These are phyloP conservation scores for Mallotus japonicus DNA, from an alignment of 441 rosid species.

Conservation along the genomic window DNA sequence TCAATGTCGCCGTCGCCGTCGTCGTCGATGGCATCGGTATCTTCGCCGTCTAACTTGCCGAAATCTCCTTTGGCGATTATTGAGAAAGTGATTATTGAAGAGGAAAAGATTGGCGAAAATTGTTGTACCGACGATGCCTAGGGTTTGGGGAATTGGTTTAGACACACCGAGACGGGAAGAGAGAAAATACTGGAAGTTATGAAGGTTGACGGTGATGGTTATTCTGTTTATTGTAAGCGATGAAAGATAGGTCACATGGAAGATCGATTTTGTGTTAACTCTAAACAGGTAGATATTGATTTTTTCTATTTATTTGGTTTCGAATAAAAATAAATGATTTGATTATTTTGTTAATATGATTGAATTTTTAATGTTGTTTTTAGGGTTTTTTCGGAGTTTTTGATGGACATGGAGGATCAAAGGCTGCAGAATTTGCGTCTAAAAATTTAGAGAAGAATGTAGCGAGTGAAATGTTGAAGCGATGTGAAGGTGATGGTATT, in stretches of 20 bases:
- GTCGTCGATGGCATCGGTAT: not conserved
- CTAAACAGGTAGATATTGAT: slow-evolving; percentile 19
- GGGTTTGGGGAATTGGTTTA: slow-evolving; percentile 23
- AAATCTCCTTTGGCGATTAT: slow-evolving; percentile 13
- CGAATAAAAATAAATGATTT: no score
- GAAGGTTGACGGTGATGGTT: slow-evolving; percentile 22
- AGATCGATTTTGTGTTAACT: slow-evolving; percentile 21
- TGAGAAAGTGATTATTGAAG: slow-evolving; percentile 36
- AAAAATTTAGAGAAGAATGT: slow-evolving; percentile 21
- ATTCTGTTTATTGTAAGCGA: slow-evolving; percentile 23
- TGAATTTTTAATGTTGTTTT: not conserved
- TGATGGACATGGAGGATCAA: slow-evolving; percentile 28
- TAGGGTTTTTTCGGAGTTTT: slow-evolving; percentile 27
- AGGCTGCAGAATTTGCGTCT: slow-evolving; percentile 22
- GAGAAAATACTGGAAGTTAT: slow-evolving; percentile 8
- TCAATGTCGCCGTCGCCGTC: not conserved
- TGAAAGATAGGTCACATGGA: slow-evolving; percentile 23
- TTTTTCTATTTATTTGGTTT: no score
- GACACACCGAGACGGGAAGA: slow-evolving; percentile 31
- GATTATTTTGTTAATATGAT: no score
- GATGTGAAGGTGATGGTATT: slow-evolving; percentile 24
- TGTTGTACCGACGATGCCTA: slow-evolving; percentile 47
- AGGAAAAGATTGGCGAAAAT: slow-evolving; percentile 75
- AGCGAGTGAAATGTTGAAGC: slow-evolving; percentile 1
- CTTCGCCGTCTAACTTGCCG: slow-evolving; percentile 11